These are phyloP conservation scores for Mariannaea elegans DNA, from an alignment of 2,329 filamentous ascomycete species.

Conservation along the genomic window DNA sequence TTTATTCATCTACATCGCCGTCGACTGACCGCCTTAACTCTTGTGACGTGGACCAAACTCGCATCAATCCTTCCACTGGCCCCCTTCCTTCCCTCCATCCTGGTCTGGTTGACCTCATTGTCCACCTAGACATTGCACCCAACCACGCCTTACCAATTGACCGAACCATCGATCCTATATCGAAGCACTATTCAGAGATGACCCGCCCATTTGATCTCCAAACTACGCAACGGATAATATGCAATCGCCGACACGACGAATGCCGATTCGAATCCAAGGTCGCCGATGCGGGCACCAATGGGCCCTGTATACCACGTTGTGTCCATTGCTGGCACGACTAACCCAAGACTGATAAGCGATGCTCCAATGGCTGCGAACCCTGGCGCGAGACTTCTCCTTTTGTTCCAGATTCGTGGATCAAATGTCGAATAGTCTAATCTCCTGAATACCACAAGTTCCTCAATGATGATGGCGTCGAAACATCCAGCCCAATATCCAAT, in stretches of 20 bases:
- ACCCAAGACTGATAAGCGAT: constrained; percentile 51
- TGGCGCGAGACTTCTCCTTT: constrained; percentile 50
- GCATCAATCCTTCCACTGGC: background rate
- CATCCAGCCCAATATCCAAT: constrained; percentile 59
- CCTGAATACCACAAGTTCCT: constrained; percentile 56
- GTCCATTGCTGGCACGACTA: constrained; percentile 53
- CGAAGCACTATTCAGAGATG: constrained; percentile 21
- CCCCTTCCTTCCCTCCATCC: background rate
- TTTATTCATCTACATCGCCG: background rate
- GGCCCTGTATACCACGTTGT: constrained; percentile 56
- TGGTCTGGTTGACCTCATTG: background rate
- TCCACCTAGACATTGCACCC: background rate
- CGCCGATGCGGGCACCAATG: constrained; percentile 52
- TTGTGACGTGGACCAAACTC: background rate
- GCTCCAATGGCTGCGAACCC: constrained; percentile 55
- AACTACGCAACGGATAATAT: constrained; percentile 49
- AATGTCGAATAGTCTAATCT: constrained; percentile 50
- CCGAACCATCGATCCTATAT: background rate
- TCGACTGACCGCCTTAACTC: background rate
- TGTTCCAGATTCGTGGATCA: constrained; percentile 55
- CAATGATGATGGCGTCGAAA: constrained; percentile 52
- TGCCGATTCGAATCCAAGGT: constrained; percentile 56
- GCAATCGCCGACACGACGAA: constrained; percentile 52
- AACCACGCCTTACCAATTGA: background rate
- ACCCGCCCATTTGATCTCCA: constrained; percentile 45